These are phyloP conservation scores for Hypoxylon sp. DNA, from an alignment of 2,329 filamentous ascomycete species.

Conservation along the genomic window DNA sequence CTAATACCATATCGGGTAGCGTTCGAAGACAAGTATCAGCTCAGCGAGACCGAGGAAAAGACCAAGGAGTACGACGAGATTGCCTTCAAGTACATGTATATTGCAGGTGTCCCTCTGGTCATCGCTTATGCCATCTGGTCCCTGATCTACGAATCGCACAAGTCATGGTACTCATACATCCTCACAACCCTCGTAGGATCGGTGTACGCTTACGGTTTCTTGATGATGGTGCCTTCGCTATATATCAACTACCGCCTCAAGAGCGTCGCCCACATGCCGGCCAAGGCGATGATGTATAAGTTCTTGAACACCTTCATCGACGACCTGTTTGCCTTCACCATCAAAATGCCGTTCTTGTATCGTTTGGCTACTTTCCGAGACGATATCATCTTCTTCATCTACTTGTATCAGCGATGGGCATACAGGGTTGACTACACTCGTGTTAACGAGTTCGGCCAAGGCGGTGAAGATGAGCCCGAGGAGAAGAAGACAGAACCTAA, in stretches of 20 bases:
- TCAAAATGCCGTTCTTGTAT: slow-evolving; percentile 98
- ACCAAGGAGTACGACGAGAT: slow-evolving; percentile 99
- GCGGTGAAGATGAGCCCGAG: slow-evolving; percentile 86
- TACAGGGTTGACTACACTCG: slow-evolving; percentile 93
- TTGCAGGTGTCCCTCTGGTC: slow-evolving; percentile 88
- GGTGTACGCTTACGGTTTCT: slow-evolving; percentile 97
- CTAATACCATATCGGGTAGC: slow-evolving; percentile 81
- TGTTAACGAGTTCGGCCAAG: slow-evolving; percentile 98
- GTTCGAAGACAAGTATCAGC: slow-evolving; percentile 97
- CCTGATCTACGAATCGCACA: slow-evolving; percentile 91
- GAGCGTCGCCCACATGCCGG: slow-evolving; percentile 96
- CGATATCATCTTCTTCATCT: slow-evolving; percentile 98
- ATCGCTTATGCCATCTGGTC: slow-evolving; percentile 92
- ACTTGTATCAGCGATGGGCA: slow-evolving; percentile 92
- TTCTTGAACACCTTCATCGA: slow-evolving; percentile 99
- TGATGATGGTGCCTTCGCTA: slow-evolving; percentile 97
- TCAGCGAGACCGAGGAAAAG: slow-evolving; percentile 95
- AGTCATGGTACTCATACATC: slow-evolving; percentile 97
- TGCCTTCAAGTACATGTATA: slow-evolving; percentile 97
- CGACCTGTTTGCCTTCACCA: slow-evolving; percentile 97
- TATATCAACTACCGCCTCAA: slow-evolving; percentile 99
- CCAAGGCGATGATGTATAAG: slow-evolving; percentile 97
- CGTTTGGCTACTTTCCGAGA: slow-evolving; percentile 92
- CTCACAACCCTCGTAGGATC: slow-evolving; percentile 95
- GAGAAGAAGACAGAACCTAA: slow-evolving; percentile 57